These are phyloP conservation scores for Cryptosporidium viatorum DNA, from an alignment of 169 alveolate genomes.

Conservation along the genomic window DNA sequence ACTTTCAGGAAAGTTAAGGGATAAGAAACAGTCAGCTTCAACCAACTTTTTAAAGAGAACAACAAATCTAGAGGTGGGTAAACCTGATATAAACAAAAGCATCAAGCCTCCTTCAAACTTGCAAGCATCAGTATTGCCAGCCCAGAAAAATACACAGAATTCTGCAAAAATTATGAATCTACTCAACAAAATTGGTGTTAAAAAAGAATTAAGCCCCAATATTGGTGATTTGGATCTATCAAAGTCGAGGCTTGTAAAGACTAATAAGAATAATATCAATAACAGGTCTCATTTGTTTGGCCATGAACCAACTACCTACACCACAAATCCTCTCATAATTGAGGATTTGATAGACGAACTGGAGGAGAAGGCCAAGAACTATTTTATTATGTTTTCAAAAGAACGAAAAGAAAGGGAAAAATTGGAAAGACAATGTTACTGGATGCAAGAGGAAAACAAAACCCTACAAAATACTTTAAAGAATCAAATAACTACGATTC, in stretches of 20 bases:
- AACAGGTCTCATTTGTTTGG: conserved; percentile 53
- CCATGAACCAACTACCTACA: conserved; percentile 52
- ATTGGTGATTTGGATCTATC: neutral
- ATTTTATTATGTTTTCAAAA: conserved; percentile 82
- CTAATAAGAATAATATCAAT: neutral
- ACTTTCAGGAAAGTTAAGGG: conserved; percentile 25
- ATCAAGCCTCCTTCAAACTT: neutral
- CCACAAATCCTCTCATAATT: conserved; percentile 76
- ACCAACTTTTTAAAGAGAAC: neutral
- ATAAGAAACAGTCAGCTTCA: conserved; percentile 2
- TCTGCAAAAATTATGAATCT: neutral
- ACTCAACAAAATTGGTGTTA: neutral
- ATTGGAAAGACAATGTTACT: conserved; percentile 82
- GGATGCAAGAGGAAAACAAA: conserved; percentile 83
- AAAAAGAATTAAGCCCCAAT: neutral
- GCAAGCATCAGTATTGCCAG: neutral
- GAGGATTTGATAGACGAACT: conserved; percentile 86
- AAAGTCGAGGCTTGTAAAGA: neutral
- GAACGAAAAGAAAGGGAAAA: conserved; percentile 85
- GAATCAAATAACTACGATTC: conserved; percentile 78
- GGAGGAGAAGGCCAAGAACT: conserved; percentile 84
- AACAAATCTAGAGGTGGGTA: neutral
- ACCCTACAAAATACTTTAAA: conserved; percentile 80
- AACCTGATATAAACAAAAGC: neutral
- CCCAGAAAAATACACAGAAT: neutral